A percentile compares a stretch with the other conserved stretches of the same genome.
Evolutionary conservation across 768 basidiomycete genomes (phyloP).

Genomic region (Filobasidium floriforme): DNA sequence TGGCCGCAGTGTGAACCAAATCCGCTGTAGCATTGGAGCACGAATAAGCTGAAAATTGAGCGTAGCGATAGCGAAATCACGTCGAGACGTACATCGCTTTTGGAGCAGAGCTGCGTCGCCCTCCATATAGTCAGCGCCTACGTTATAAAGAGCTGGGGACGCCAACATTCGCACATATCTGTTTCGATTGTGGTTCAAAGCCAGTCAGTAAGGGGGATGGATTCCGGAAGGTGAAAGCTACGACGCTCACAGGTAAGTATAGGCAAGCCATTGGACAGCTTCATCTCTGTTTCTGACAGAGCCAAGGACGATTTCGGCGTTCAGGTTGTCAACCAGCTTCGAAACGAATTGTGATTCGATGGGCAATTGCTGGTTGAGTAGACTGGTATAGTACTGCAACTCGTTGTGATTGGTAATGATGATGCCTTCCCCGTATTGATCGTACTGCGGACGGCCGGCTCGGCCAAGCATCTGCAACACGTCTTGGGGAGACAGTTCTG

Average conservation of each 20-base stretch:
- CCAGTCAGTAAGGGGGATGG: not conserved
- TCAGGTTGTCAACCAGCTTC: slow-evolving; percentile 87
- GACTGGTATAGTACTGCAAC: slow-evolving; percentile 88
- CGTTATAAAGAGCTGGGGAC: slow-evolving; percentile 75
- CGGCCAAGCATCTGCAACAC: slow-evolving; percentile 98
- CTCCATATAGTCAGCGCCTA: slow-evolving; percentile 82
- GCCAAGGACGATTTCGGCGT: slow-evolving; percentile 93
- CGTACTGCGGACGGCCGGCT: slow-evolving; percentile 93
- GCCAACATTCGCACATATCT: slow-evolving; percentile 94
- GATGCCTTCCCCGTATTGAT: slow-evolving; percentile 93
- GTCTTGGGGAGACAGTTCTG: slow-evolving; percentile 88
- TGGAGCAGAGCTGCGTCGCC: slow-evolving; percentile 75
- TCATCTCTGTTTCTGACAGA: slow-evolving; percentile 92
- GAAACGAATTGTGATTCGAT: slow-evolving; percentile 93
- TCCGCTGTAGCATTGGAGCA: slow-evolving; percentile 49
- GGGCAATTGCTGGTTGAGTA: slow-evolving; percentile 94
- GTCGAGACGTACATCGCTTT: slow-evolving; percentile 59
- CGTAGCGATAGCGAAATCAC: slow-evolving; percentile 13
- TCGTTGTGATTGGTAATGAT: slow-evolving; percentile 98
- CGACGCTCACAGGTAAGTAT: slow-evolving; percentile 71
- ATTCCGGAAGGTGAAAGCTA: not conserved
- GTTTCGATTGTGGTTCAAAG: not conserved
- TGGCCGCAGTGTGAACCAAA: slow-evolving; percentile 86
- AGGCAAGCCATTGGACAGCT: slow-evolving; percentile 94
- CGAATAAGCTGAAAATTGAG: not conserved